A percentile compares a stretch with the other conserved stretches of the same genome.
phyloP scores from a whole-genome alignment of 371 early-diverging fungal species.

The Smittium mucronatum region DNA sequence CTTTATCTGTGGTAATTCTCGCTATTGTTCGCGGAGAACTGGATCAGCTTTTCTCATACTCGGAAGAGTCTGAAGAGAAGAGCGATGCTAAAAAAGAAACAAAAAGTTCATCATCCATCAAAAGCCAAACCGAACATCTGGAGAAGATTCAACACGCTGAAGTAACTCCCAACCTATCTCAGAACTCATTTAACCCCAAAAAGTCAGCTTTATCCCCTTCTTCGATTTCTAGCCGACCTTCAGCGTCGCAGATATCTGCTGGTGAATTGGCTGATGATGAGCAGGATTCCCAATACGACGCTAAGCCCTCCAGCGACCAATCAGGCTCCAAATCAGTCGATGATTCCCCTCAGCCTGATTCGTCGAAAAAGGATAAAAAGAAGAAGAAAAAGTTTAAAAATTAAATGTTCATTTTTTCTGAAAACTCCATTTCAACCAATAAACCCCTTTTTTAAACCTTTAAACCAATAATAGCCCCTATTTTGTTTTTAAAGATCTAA shows the following conservation, averaged over 20 bases:
- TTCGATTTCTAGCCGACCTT: background rate
- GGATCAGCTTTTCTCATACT: conserved; percentile 61
- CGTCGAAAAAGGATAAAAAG: conserved; percentile 5
- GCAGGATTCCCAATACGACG: conserved; percentile 15
- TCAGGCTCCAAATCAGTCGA: background rate
- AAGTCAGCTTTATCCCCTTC: conserved; percentile 8
- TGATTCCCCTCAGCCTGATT: background rate
- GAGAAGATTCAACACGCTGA: background rate
- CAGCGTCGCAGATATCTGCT: conserved; percentile 16
- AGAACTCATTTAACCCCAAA: conserved; percentile 21
- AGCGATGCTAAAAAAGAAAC: conserved; percentile 29
- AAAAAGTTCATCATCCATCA: background rate
- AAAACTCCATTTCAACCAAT: background rate
- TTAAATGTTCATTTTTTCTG: background rate
- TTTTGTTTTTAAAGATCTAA: too few relatives aligned
- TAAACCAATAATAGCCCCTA: too few relatives aligned
- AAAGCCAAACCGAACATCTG: background rate
- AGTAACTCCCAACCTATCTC: background rate
- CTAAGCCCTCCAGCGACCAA: background rate
- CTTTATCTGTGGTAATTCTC: conserved; percentile 65
- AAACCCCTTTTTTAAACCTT: too few relatives aligned
- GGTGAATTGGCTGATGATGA: conserved; percentile 31
- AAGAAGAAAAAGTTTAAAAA: conserved; percentile 11
- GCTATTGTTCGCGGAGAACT: conserved; percentile 75
- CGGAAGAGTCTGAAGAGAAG: conserved; percentile 44